Base-by-base conservation (phyloP, 768 basidiomycete species). In the Flagelloscypha sp. region DNA sequence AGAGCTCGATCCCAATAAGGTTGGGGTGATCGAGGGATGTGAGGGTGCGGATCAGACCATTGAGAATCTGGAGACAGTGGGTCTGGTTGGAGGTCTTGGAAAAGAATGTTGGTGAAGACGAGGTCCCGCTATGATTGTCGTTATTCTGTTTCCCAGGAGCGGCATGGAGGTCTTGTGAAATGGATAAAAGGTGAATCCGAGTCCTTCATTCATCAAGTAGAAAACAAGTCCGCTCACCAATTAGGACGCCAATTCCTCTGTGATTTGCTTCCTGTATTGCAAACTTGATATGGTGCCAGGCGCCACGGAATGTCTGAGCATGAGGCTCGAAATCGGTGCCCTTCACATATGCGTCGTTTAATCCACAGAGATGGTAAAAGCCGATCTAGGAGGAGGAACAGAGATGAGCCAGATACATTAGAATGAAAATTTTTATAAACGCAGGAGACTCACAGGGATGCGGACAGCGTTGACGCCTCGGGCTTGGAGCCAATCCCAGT, bases 111-210 rank as follows among this genome's bases (percentile, higher is more conserved):
- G 74, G 57, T 13, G 59, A 39, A 11, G 66, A 62, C 12, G 74
- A 78, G 2, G 75, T 74, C 5, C 82, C 82, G 5, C 74, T 66
- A 46, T 85, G 82, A 1, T 77, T 52, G 50, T 81, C 79, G 18
- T 59, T 53, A 46, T 84, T 86, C 47, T 85, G 84, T 48, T 80
- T 83, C 7, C 83, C 83, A 1, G 81, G 78, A 1, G 78, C 82
- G 13, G 80, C 74, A 42, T 84, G 83, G 3, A 85, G 64, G 54
- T 84, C 83, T 82, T 61, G 48, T 35, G 63, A 27, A 22, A 25
- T 3, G 13, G 23, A 15, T 37, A 10, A 24, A 28, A 31, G 24
- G 37, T 13, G 22, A 24, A 9, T 5, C 30, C 22, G 21, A 5
- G 20, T 11, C 5, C 12, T n/a, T 3, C 8, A 18, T 20, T 23